Percentiles rank a stretch among this genome's conserved stretches.
Evolutionary conservation across 2,329 filamentous ascomycete genomes (phyloP).

Genomic region (Acrocalymma vagum): DNA sequence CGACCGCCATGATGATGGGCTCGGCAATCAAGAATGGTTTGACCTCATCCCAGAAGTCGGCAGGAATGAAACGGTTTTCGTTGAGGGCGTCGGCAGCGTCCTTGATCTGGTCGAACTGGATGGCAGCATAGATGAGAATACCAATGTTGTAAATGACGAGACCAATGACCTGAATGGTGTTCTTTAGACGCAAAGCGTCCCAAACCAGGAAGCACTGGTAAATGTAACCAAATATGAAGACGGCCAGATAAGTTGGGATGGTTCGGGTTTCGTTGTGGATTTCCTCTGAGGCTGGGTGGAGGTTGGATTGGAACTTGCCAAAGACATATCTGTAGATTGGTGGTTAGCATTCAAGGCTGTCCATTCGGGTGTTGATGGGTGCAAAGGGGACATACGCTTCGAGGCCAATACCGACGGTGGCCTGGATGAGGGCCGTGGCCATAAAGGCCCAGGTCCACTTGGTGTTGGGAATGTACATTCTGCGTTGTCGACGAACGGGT

Average conservation of each 20-base stretch:
- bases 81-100: constrained; percentile 71
- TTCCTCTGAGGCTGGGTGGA: constrained; percentile 52
- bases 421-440: constrained; percentile 76
- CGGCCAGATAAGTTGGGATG: constrained; percentile 92
- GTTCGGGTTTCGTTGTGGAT: constrained; percentile 61
- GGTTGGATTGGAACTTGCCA: constrained; percentile 78
- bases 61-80: constrained; percentile 53
- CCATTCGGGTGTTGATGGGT: neutral
- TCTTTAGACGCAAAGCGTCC: constrained; percentile 92
- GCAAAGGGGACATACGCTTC: constrained; percentile 75
- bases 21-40: constrained; percentile 84
- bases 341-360: too few species aligned
- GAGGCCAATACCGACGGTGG: constrained; percentile 79
- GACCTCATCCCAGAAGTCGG: constrained; percentile 72
- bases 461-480: constrained; percentile 80
- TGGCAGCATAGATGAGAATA: constrained; percentile 88
- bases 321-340: constrained; percentile 77
- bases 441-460: constrained; percentile 92
- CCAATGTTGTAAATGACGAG: constrained; percentile 92
- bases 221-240: constrained; percentile 97
- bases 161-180: constrained; percentile 98
- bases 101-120: constrained; percentile 90
- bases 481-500: constrained; percentile 40
- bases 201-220: constrained; percentile 91
- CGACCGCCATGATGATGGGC: constrained; percentile 81